These are phyloP conservation scores for Candida golubevii DNA, from an alignment of 805 yeast species.

Conservation along the genomic window DNA sequence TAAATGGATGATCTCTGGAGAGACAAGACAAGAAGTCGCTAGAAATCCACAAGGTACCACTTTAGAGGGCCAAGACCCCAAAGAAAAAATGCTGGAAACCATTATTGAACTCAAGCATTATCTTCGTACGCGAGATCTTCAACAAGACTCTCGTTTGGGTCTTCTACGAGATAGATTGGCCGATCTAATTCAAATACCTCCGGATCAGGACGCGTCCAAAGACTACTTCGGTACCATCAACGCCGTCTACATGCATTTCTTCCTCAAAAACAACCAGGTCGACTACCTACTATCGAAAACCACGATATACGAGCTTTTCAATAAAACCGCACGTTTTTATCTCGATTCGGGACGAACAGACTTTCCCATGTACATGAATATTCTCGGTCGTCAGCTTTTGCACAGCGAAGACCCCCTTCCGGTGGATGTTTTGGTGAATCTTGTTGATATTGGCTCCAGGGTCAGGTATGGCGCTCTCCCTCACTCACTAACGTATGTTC, in stretches of 20 bases:
- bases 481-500: constrained; percentile 8
- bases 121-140: constrained; percentile 25
- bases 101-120: constrained; percentile 20
- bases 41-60: neutral
- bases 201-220: constrained; percentile 3
- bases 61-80: neutral
- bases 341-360: constrained; percentile 4
- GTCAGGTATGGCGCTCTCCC: constrained; percentile 5
- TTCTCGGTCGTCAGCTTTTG: constrained; percentile 21
- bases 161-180: constrained; percentile 20
- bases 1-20: constrained; percentile 6
- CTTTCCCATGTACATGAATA: constrained; percentile 28
- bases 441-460: constrained; percentile 26
- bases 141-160: constrained; percentile 16
- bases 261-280: constrained; percentile 11
- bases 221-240: constrained; percentile 19
- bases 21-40: neutral
- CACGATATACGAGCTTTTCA: constrained; percentile 16
- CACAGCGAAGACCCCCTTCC: constrained; percentile 11
- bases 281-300: constrained; percentile 5
- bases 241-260: constrained; percentile 19
- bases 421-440: constrained; percentile 19
- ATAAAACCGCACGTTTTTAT: constrained; percentile 15
- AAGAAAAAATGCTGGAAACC: neutral
- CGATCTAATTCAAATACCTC: constrained; percentile 13